Base-by-base conservation (phyloP, 352 stramenopile genomes). In the Globisporangium sylvaticum region DNA sequence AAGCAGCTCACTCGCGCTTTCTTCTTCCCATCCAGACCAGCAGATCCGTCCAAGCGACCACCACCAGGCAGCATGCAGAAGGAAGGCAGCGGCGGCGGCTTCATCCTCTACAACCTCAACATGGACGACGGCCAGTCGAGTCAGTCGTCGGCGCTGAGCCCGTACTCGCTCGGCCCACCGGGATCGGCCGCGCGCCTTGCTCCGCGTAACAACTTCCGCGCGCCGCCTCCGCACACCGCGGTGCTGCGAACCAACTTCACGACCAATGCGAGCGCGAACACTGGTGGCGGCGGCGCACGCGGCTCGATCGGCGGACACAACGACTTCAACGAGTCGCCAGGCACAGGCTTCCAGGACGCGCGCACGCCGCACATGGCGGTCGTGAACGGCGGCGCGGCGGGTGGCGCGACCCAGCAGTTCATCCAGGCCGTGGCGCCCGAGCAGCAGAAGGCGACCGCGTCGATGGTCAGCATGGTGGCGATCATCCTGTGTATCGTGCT, bases 231-330 rank as follows among this genome's bases (percentile, higher is more conserved):
- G 5, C 71, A 88, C 62, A 77, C 81, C 2, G 79, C 69, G 0
- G 77, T 79, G 39, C 62, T 89, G n/a, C 79, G 81, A 14, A 88
- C 83, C 20, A 91, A 91, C 70, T 91, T 91, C 57, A 91, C 78
- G 60, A 83, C 81, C 0, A 69, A 68, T 1, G 71, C 69, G 5
- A 52, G 25, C 32, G 58, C 27, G 29, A 44, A 58, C 37, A 44
- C 37, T 27, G 25, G 54, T 53, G 42, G 54, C n/a, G 39, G 57
- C 18, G 39, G 58, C 18, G 55, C 55, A 15, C 72, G 70, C 54
- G 42, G 61, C 2, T 48, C 78, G 22, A 58, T 70, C 15, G 34
- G 37, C n/a, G 57, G 72, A 42, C 72, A 69, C 25, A 65, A 83
- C 54, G 67, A 68, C 32, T 66, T 68, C 42, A 66, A 68, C 4